Conservation (phyloP, 176 grass and related monocot species). For the Bolboschoenus planiculmis region DNA sequence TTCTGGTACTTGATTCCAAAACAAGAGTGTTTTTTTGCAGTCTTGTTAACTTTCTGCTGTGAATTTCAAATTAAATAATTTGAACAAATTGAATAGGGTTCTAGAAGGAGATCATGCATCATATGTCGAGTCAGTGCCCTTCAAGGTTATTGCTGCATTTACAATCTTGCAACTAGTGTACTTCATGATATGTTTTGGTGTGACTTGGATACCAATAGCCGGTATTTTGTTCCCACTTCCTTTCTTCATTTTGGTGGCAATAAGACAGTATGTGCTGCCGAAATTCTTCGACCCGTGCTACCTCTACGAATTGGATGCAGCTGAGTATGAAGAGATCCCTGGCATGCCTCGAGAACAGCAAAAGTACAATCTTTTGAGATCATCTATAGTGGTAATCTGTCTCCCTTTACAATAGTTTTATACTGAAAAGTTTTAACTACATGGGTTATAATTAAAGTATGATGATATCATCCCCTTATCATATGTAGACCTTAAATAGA, state of each 20-base stretch:
- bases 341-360: slow-evolving; percentile 25
- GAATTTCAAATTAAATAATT: slow-evolving; percentile 13
- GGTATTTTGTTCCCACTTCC: slow-evolving; percentile 79
- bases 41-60: not conserved
- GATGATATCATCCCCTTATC: not conserved
- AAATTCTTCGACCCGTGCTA: slow-evolving; percentile 60
- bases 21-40: not conserved
- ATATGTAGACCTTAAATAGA: not conserved
- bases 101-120: slow-evolving; percentile 85
- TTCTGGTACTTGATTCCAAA: no score
- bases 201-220: slow-evolving; percentile 88
- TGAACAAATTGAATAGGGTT: slow-evolving; percentile 42
- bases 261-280: slow-evolving; percentile 73
- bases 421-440: not conserved
- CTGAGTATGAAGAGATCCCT: slow-evolving; percentile 85
- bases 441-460: not conserved
- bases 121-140: slow-evolving; percentile 61
- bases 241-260: slow-evolving; percentile 78
- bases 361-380: slow-evolving; percentile 3
- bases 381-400: not conserved
- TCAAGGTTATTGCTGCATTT: slow-evolving; percentile 43
- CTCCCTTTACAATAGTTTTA: not conserved
- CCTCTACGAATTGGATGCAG: slow-evolving; percentile 70
- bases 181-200: slow-evolving; percentile 75
- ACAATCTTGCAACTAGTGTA: slow-evolving; percentile 80